Conservation (phyloP, 139 green algal species). For the Volvox reticuliferus region DNA sequence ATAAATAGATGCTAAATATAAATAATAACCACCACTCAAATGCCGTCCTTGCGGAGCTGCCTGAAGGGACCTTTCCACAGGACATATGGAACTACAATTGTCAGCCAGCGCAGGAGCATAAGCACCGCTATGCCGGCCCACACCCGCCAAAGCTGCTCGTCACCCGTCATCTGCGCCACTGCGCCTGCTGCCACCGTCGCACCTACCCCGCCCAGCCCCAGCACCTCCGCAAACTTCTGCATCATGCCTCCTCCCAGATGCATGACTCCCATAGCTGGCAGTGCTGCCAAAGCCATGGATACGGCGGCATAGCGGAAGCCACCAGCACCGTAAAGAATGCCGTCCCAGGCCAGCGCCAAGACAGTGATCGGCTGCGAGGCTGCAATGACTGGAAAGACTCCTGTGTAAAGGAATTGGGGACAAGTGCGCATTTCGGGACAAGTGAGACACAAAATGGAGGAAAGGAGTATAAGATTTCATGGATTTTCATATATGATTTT, state of each 20-base stretch:
- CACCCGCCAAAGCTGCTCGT: conserved; percentile 63
- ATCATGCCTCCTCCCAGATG: conserved; percentile 2
- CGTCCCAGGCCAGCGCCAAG: conserved; percentile 84
- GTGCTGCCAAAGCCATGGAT: conserved; percentile 28
- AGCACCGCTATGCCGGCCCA: conserved; percentile 76
- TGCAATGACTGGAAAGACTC: conserved; percentile 74
- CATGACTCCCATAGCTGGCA: conserved; percentile 13
- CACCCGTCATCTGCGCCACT: not conserved
- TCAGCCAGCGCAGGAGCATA: conserved; percentile 72
- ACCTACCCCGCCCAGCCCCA: not conserved
- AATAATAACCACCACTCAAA: not conserved
- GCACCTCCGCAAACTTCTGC: not conserved
- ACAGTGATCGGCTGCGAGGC: conserved; percentile 82
- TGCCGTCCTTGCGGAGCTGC: not conserved
- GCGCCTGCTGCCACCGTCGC: not conserved
- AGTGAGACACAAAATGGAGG: not conserved
- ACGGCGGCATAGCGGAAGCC: conserved; percentile 79
- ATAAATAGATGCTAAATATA: not conserved
- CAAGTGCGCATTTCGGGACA: not conserved
- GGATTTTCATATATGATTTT: not conserved
- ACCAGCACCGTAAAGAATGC: conserved; percentile 77
- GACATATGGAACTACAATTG: conserved; percentile 57
- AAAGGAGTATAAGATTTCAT: not conserved
- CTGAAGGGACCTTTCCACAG: conserved; percentile 32
- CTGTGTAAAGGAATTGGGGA: not conserved